Evolutionary conservation across 192 early-diverging fungal species (phyloP), one percentile per base, ranked within the genome.

Genomic region (Entophlyctis helioformis): DNA sequence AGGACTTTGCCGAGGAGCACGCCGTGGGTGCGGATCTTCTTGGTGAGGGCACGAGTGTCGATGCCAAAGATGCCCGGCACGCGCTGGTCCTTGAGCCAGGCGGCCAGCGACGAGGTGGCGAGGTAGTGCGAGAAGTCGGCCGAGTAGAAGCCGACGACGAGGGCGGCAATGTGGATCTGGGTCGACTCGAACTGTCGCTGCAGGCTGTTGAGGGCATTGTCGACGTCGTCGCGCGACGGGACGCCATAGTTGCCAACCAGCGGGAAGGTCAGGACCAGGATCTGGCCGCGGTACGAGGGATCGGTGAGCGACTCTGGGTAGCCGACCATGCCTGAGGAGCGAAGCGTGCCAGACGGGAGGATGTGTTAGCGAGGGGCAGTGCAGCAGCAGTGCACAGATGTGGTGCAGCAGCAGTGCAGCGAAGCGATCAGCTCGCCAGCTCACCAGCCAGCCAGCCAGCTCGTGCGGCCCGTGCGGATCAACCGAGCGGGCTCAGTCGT

Each of bases 301-400:
- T 98, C 92, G 2, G 91, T 96, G 57, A 95, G 71, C 23, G 95
- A 92, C 65, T 98, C 92, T n/a, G 95, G 91, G 60, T 96, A 98
- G 36, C 91, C 95, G 39, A 94, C 88, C 92, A 96, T 96, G 28
- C 84, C 83, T 85, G 48, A 23, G n/a, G 29, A 36, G 18, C 28
- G 29, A 46, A 25, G 46, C 42, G 13, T 19, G 20, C 39, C 21
- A 36, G 5, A 20, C 5, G 4, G 3, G 3, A 48, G 25, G 4
- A 32, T 51, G 7, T 18, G 13, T 48, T 23, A 15, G 10, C 24
- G 9, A 27, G n/a, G 27, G n/a, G 7, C 8, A 44, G 29, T 11
- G 12, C 39, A 48, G 5, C 21, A 24, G 15, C 12, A 5, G 28
- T 16, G 46, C 19, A 40, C 10, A 16, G 42, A 44, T 29, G 3